phyloP scores from a whole-genome alignment of 805 yeast species.

The Kluyveromyces nonfermentans region DNA sequence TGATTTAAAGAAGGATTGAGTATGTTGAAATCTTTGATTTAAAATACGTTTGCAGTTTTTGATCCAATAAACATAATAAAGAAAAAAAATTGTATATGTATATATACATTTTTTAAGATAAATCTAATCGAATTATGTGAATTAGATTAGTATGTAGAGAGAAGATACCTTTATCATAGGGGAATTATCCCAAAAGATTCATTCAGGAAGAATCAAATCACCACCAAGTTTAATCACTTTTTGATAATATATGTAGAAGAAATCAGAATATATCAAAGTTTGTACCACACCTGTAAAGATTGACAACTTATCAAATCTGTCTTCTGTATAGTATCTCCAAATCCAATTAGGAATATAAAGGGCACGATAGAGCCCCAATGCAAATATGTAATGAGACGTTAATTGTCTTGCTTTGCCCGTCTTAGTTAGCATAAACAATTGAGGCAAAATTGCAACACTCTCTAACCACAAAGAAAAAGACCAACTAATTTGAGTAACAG shows the following conservation, averaged over 20 bases:
- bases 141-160: too few relatives aligned
- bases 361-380: slow-evolving; percentile 83
- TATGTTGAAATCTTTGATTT: not conserved
- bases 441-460: slow-evolving; percentile 86
- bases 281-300: slow-evolving; percentile 76
- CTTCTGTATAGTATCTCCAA: slow-evolving; percentile 65
- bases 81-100: too few relatives aligned
- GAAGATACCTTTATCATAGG: too few relatives aligned
- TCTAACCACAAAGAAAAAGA: slow-evolving; percentile 89
- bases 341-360: slow-evolving; percentile 93
- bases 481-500: slow-evolving; percentile 65
- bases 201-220: slow-evolving; percentile 59
- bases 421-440: slow-evolving; percentile 79
- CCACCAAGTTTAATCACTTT: slow-evolving; percentile 65
- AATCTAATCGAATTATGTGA: not conserved
- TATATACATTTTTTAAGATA: not conserved
- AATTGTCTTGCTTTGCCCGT: slow-evolving; percentile 82
- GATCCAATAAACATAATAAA: not conserved
- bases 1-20: slow-evolving; percentile 79
- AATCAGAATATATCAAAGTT: slow-evolving; percentile 84
- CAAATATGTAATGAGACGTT: slow-evolving; percentile 89
- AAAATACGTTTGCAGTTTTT: not conserved
- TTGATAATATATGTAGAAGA: slow-evolving; percentile 84
- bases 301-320: slow-evolving; percentile 55
- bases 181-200: not conserved